Conservation (phyloP, 1,139 yeast species). For the Magnusiomyces suaveolens region DNA sequence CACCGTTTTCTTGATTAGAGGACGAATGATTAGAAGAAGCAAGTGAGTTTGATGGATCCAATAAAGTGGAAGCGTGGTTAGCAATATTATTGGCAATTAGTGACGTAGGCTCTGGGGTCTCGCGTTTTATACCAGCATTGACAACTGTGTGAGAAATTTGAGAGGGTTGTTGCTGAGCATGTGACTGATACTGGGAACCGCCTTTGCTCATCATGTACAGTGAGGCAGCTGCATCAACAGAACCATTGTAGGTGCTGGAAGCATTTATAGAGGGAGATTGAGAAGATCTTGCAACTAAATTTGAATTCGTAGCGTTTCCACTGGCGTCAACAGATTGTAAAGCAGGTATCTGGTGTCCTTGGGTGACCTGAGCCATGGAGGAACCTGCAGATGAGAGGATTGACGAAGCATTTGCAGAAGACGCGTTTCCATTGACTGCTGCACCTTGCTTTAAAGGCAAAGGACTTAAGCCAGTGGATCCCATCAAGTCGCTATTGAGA, state of each 20-base stretch:
- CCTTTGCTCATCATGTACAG: slow-evolving; percentile 14
- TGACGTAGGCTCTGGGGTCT: too few species aligned
- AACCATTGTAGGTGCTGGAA: slow-evolving; percentile 4
- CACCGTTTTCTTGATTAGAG: too few species aligned
- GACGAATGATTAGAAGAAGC: neutral
- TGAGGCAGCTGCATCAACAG: slow-evolving; percentile 14
- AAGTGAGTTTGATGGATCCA: too few species aligned
- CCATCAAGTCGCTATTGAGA: slow-evolving; percentile 16
- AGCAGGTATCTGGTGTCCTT: neutral
- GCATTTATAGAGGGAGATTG: slow-evolving; percentile 1
- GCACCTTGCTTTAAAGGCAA: slow-evolving; percentile 3
- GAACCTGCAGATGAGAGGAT: neutral
- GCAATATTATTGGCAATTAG: too few species aligned
- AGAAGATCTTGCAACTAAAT: neutral
- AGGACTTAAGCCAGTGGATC: slow-evolving; percentile 13
- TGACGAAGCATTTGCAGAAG: neutral
- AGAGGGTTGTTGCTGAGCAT: neutral
- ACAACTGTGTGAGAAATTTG: too few species aligned
- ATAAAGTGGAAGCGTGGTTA: too few species aligned
- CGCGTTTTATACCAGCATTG: neutral
- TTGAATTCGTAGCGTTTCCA: too few species aligned
- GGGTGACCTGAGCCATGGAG: neutral
- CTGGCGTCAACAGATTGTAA: neutral
- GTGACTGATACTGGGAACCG: neutral
- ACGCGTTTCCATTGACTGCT: too few species aligned